Conservation (phyloP, 352 stramenopile genomes). For the Plasmopara halstedii region DNA sequence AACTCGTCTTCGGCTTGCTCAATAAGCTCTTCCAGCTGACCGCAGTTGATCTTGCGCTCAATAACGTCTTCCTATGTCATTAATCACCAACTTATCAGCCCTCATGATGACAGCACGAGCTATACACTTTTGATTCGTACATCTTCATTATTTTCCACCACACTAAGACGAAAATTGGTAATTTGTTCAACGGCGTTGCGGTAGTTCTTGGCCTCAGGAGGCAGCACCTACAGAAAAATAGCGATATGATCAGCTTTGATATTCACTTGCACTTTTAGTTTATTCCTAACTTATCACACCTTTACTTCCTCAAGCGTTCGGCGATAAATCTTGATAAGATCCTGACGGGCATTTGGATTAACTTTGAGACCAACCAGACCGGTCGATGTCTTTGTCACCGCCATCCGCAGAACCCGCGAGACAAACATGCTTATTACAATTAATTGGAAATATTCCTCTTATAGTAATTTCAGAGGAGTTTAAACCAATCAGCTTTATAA, state of each 20-base stretch:
- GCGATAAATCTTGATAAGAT: constrained; percentile 81
- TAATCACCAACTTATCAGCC: neutral
- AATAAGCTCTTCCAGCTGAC: constrained; percentile 83
- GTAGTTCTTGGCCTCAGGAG: constrained; percentile 63
- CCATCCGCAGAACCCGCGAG: constrained; percentile 75
- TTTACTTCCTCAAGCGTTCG: constrained; percentile 77
- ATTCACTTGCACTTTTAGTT: neutral
- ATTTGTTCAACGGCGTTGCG: constrained; percentile 74
- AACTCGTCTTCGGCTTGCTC: constrained; percentile 83
- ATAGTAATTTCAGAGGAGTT: constrained; percentile 3
- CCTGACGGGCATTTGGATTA: constrained; percentile 73
- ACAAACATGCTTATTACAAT: constrained; percentile 57
- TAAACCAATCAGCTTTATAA: constrained; percentile 2
- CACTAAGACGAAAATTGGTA: constrained; percentile 79
- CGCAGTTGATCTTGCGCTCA: constrained; percentile 82
- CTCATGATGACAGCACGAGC: constrained; percentile 2
- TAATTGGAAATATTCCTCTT: neutral
- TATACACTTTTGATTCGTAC: constrained; percentile 26
- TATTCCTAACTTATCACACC: constrained; percentile 22
- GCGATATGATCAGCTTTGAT: constrained; percentile 1
- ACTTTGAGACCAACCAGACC: constrained; percentile 78
- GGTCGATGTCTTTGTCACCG: constrained; percentile 83
- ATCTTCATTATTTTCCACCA: constrained; percentile 63
- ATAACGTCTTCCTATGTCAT: constrained; percentile 58
- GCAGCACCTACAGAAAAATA: constrained; percentile 38